Conservation (phyloP, 2,329 filamentous ascomycete genomes). For the Trichoderma brevicompactum region DNA sequence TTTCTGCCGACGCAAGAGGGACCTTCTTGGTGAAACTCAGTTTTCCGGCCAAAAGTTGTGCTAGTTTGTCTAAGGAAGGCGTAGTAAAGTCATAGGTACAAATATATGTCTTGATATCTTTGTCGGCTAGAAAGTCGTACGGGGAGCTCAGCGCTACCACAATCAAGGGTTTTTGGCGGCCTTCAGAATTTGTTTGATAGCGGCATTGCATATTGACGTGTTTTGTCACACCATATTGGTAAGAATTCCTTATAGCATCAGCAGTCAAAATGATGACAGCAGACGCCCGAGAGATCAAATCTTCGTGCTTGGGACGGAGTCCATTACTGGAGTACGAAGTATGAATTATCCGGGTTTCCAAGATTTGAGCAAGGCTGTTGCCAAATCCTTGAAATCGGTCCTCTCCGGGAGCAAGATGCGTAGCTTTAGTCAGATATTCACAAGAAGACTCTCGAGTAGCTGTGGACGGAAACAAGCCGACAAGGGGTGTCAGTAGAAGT, state of each 20-base stretch:
- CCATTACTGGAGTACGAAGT: background rate
- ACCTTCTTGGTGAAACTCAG: background rate
- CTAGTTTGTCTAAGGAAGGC: background rate
- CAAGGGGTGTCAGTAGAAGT: background rate
- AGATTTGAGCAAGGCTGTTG: background rate
- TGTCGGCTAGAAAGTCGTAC: background rate
- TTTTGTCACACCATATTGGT: background rate
- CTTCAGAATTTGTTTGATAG: background rate
- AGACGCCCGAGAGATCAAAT: background rate
- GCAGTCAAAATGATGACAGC: background rate
- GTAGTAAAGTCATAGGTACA: constrained; percentile 1
- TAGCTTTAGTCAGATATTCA: background rate
- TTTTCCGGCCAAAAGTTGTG: background rate
- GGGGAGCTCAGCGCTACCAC: background rate
- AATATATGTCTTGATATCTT: background rate
- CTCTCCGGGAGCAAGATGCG: background rate
- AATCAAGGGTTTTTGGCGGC: background rate
- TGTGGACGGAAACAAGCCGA: background rate
- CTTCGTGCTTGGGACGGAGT: background rate
- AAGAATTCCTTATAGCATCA: background rate
- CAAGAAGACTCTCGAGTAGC: background rate
- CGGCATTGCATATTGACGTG: background rate
- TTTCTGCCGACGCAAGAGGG: background rate
- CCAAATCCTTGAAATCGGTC: background rate
- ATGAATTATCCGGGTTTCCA: background rate